Evolutionary conservation across 75 land plant species (phyloP), one percentile per base, ranked within the genome.

Genomic region (Cryptomeria japonica): DNA sequence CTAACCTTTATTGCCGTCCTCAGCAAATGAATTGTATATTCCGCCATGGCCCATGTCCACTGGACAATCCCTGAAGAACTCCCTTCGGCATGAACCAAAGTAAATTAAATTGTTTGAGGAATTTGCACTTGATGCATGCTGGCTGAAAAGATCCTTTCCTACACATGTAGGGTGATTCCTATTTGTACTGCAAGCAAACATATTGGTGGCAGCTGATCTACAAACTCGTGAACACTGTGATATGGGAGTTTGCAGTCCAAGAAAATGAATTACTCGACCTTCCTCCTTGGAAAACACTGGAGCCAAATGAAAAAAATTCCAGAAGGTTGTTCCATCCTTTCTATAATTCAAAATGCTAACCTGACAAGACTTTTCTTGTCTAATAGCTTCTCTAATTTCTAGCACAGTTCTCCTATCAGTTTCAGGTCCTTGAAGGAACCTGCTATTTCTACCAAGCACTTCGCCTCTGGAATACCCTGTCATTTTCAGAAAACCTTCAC

Each of bases 171-270:
- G 25, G 42, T n/a, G 15, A 38, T 39, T 58, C 41, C 28, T 58
- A 75, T 25, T 14, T 28, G 32, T 37, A 86, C 87, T 58, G 44
- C 68, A 86, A 86, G 83, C 9, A 44, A 78, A 86, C n/a, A 25
- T 37, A 31, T 39, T 39, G 39, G 2, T 37, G 85, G 22, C 53
- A 44, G 25, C 38, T 86, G 87, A 86, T 6, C 18, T 18, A 47
- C 86, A 83, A 8, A 47, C 28, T 68, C 88, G 88, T 85, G 34
- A 39, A 25, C 49, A 86, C 88, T 92, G 88, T 39, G 86, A 72
- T 46, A 97, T 91, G 13, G 97, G 99, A 51, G 95, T 93, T 90
- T 98, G 99, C 83, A 97, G 97, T 3, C 94, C 97, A 16, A 98
- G 91, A 83, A 96, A 97, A 89, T 98, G 94, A 73, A 87, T 87